Evolutionary conservation across 192 early-diverging fungal species (phyloP).

Genomic region (Podila clonocystis): DNA sequence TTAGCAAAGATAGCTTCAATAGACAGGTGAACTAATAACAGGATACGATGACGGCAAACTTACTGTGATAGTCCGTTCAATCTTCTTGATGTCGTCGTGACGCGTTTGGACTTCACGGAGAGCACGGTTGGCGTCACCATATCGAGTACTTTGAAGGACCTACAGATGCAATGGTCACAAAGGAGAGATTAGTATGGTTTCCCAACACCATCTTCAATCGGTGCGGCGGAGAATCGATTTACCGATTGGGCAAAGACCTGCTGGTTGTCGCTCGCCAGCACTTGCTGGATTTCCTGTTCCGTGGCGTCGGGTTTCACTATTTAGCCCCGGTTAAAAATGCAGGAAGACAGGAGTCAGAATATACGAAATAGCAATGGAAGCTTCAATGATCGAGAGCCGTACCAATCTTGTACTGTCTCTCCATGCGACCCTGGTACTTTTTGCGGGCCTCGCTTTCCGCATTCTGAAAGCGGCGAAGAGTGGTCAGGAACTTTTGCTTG

Average conservation of each 20-base stretch:
- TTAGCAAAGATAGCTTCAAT: background rate
- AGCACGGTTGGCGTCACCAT: conserved; percentile 76
- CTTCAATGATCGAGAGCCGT: conserved; percentile 1
- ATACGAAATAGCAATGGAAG: background rate
- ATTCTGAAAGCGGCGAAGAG: conserved; percentile 80
- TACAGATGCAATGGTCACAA: conserved; percentile 18
- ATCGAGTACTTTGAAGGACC: conserved; percentile 77
- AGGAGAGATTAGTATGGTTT: background rate
- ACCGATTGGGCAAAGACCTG: conserved; percentile 88
- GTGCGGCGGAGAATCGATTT: background rate
- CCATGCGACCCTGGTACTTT: conserved; percentile 86
- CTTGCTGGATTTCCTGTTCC: conserved; percentile 78
- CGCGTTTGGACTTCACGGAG: conserved; percentile 86
- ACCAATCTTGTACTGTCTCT: conserved; percentile 89
- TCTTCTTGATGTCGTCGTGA: conserved; percentile 87
- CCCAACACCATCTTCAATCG: background rate
- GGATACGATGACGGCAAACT: too few species aligned
- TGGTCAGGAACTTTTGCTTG: conserved; percentile 69
- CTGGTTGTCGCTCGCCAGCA: conserved; percentile 75
- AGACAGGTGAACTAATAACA: background rate
- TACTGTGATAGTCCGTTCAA: conserved; percentile 88
- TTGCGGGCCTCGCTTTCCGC: conserved; percentile 83
- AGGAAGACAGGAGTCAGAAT: background rate
- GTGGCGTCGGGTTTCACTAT: conserved; percentile 86
- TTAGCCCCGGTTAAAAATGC: background rate